A percentile compares a stretch with the other conserved stretches of the same genome.
Evolutionary conservation across 2,329 filamentous ascomycete species (phyloP).

Genomic region (Penicillium sp.): DNA sequence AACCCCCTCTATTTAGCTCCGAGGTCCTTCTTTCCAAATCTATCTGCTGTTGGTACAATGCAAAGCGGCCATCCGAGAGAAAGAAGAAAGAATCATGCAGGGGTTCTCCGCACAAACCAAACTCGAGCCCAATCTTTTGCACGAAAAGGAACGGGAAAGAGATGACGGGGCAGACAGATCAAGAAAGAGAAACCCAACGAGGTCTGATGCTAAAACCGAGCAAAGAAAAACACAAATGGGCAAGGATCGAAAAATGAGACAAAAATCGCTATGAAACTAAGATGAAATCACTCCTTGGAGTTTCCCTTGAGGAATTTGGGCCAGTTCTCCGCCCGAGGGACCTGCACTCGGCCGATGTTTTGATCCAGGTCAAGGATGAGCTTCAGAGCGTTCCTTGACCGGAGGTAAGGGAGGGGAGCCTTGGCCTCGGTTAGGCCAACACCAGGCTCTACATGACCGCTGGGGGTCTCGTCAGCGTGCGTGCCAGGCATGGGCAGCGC

Average conservation of each 20-base stretch:
- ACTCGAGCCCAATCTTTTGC: constrained; percentile 4
- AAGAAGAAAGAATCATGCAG: constrained; percentile 10
- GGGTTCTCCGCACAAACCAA: background rate
- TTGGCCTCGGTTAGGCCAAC: constrained; percentile 63
- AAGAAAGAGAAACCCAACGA: constrained; percentile 6
- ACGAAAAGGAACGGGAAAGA: constrained; percentile 2
- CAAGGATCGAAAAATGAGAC: constrained; percentile 11
- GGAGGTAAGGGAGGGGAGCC: constrained; percentile 63
- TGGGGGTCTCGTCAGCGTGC: constrained; percentile 53
- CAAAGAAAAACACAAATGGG: constrained; percentile 17
- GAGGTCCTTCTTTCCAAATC: constrained; percentile 18
- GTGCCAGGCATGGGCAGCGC: constrained; percentile 73
- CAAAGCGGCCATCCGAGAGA: constrained; percentile 10
- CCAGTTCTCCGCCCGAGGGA: constrained; percentile 48
- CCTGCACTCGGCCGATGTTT: constrained; percentile 76
- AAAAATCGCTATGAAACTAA: constrained; percentile 28
- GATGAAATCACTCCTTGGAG: constrained; percentile 29
- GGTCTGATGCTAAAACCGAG: constrained; percentile 24
- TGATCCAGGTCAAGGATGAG: constrained; percentile 92
- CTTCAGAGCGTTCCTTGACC: constrained; percentile 88
- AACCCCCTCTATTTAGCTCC: constrained; percentile 11
- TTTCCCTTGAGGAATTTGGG: constrained; percentile 34
- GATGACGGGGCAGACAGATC: background rate
- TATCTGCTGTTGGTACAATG: constrained; percentile 28
- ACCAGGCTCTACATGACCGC: constrained; percentile 62